Evolutionary conservation across 306 rosid species (phyloP).

Genomic region (Dalbergia cochinchinensis): DNA sequence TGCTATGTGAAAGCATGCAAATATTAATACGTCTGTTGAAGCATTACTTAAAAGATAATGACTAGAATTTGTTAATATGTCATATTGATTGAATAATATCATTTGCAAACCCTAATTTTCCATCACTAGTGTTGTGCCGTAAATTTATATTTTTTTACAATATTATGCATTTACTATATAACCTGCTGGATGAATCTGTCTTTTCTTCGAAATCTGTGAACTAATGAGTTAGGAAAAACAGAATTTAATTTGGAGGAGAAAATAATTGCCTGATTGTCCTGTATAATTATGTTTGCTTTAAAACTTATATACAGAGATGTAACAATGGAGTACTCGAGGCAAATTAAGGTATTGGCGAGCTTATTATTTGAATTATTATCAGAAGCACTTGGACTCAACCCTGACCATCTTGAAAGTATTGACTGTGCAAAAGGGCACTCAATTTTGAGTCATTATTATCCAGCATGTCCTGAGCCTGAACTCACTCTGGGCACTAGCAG

Average conservation of each 20-base stretch:
- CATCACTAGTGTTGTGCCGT: no score
- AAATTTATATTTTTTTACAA: no score
- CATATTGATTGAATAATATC: no score
- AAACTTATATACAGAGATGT: background rate
- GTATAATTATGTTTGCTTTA: background rate
- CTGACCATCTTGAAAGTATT: slow-evolving; percentile 50
- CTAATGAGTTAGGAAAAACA: background rate
- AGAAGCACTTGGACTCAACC: slow-evolving; percentile 61
- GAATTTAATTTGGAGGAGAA: background rate
- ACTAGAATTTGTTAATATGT: no score
- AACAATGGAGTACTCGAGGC: background rate
- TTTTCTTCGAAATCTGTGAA: background rate
- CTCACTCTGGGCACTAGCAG: slow-evolving; percentile 50
- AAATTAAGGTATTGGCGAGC: background rate
- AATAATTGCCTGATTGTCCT: background rate
- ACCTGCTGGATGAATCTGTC: no score
- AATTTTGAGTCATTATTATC: slow-evolving; percentile 59
- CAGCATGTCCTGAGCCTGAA: slow-evolving; percentile 71
- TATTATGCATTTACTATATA: no score
- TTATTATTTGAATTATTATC: slow-evolving; percentile 58
- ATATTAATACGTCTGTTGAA: no score
- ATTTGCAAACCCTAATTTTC: no score
- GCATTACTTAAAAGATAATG: no score
- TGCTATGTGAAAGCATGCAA: no score
- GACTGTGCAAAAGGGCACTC: slow-evolving; percentile 51